These are phyloP conservation scores for Entonaema liquescens DNA, from an alignment of 495 filamentous ascomycete genomes.

Conservation along the genomic window DNA sequence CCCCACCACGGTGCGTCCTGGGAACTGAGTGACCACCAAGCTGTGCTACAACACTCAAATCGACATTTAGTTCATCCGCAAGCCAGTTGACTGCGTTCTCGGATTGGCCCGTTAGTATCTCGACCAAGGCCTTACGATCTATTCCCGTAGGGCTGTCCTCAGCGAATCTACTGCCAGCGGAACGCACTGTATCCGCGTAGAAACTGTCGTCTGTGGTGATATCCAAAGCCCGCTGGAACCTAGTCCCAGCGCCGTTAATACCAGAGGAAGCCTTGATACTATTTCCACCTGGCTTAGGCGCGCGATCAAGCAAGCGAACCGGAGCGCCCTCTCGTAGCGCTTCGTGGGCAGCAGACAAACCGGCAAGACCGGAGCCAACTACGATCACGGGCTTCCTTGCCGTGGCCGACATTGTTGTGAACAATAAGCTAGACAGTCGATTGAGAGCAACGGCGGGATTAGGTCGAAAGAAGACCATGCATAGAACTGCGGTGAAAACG, in stretches of 20 bases:
- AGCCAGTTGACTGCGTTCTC: conserved; percentile 61
- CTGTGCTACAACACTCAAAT: conserved; percentile 62
- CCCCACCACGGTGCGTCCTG: conserved; percentile 63
- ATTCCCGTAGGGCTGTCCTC: conserved; percentile 19
- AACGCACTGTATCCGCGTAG: conserved; percentile 62
- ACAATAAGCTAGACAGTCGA: conserved; percentile 12
- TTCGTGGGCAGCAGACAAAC: conserved; percentile 58
- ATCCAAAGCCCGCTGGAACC: conserved; percentile 53
- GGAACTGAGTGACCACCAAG: conserved; percentile 62
- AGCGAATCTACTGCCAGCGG: conserved; percentile 50
- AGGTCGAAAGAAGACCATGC: conserved; percentile 37
- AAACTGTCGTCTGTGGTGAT: conserved; percentile 51
- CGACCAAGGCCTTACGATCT: conserved; percentile 55
- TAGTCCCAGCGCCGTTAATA: conserved; percentile 67
- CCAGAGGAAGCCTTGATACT: conserved; percentile 70
- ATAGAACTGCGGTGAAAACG: conserved; percentile 36
- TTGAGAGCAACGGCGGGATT: conserved; percentile 7
- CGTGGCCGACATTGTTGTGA: conserved; percentile 6
- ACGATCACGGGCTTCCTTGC: conserved; percentile 52
- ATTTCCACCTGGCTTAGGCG: conserved; percentile 66
- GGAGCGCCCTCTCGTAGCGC: conserved; percentile 55
- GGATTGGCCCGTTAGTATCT: conserved; percentile 51
- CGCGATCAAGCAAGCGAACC: conserved; percentile 63
- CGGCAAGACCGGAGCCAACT: conserved; percentile 62
- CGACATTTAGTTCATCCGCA: conserved; percentile 57